Conservation (phyloP, 495 filamentous ascomycete species). For the Choiromyces venosus region DNA sequence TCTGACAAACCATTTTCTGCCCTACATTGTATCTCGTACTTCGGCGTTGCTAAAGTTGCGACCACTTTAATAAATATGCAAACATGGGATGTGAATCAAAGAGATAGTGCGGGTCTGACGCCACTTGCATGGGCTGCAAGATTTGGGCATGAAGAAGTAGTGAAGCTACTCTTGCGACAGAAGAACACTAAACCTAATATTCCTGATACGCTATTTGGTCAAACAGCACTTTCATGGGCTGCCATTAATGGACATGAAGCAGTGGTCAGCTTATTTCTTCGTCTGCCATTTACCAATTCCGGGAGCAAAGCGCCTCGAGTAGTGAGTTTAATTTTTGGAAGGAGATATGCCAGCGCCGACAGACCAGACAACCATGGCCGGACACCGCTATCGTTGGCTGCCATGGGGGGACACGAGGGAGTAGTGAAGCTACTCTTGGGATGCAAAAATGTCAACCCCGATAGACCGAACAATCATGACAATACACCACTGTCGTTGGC, state of each 20-base stretch:
- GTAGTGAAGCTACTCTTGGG: constrained; percentile 3
- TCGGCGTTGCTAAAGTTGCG: neutral
- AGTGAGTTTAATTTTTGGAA: neutral
- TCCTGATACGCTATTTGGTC: neutral
- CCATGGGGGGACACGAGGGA: neutral
- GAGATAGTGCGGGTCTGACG: neutral
- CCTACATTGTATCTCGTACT: neutral
- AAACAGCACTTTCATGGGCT: constrained; percentile 6
- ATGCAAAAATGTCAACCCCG: neutral
- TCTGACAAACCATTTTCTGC: too few species aligned
- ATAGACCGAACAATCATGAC: neutral
- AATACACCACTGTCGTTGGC: neutral
- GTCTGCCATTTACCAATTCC: neutral
- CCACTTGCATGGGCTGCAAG: constrained; percentile 4
- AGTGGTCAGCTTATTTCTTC: constrained; percentile 1
- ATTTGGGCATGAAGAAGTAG: neutral
- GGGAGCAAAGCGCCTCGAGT: neutral
- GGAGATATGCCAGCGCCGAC: neutral
- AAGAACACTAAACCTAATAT: neutral
- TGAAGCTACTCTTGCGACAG: neutral
- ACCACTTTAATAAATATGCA: neutral
- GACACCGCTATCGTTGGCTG: constrained; percentile 1
- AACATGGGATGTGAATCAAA: neutral
- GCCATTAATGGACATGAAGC: constrained; percentile 6
- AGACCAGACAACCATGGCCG: neutral